A percentile compares a stretch with the other conserved stretches of the same genome.
phyloP scores from a whole-genome alignment of 352 stramenopile species.

The Phytophthora pini region DNA sequence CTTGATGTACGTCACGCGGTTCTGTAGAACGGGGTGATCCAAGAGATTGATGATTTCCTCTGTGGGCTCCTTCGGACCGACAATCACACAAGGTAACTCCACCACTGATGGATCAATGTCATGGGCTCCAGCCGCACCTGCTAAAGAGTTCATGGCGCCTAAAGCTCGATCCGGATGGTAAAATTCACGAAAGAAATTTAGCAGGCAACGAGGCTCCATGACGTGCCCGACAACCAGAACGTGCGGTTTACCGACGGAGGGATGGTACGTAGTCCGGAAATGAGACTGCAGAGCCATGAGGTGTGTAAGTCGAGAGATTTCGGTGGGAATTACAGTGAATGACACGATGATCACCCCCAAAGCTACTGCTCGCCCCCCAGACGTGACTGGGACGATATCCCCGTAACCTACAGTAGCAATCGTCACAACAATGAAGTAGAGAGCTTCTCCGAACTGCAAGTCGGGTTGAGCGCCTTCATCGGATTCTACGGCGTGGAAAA shows the following conservation, averaged over 20 bases:
- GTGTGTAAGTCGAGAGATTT: constrained; percentile 59
- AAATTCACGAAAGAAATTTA: constrained; percentile 72
- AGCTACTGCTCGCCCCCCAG: constrained; percentile 46
- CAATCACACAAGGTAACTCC: constrained; percentile 59
- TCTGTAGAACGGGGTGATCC: constrained; percentile 65
- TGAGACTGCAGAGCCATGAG: constrained; percentile 71
- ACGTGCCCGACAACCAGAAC: constrained; percentile 64
- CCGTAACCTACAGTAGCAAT: constrained; percentile 66
- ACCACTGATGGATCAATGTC: constrained; percentile 38
- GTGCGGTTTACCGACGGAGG: constrained; percentile 59
- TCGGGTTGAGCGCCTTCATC: constrained; percentile 26
- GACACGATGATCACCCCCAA: constrained; percentile 62
- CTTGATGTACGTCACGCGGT: constrained; percentile 71
- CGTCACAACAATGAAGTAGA: constrained; percentile 72
- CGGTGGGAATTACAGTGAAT: constrained; percentile 63
- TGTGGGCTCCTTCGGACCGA: constrained; percentile 56
- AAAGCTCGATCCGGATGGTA: constrained; percentile 67
- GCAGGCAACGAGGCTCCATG: constrained; percentile 50
- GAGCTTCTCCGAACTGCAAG: constrained; percentile 59
- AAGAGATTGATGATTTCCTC: constrained; percentile 63
- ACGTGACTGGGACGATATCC: constrained; percentile 55
- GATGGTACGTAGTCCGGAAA: constrained; percentile 65
- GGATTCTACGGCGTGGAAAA: constrained; percentile 67
- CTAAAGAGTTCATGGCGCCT: constrained; percentile 18
- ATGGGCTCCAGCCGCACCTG: constrained; percentile 2